Conservation (phyloP, 1,284 basidiomycete genomes). For the Melampsora larici-populina region DNA sequence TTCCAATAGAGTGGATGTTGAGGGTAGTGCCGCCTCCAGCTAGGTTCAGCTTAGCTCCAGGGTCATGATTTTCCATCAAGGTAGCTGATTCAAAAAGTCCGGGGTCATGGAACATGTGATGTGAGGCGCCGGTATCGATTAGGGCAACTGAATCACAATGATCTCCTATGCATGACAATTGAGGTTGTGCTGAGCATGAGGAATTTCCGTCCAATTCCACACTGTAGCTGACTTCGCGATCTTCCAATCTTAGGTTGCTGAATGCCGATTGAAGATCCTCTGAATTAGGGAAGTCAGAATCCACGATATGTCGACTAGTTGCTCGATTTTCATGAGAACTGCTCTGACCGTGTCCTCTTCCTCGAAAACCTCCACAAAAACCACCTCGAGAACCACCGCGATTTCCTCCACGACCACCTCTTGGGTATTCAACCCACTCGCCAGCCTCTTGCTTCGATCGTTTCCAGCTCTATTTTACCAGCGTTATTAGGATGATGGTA, state of each 20-base stretch:
- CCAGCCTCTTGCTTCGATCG: neutral
- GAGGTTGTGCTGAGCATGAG: neutral
- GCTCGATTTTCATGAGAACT: neutral
- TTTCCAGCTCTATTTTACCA: neutral
- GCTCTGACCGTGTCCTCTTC: neutral
- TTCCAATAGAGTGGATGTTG: neutral
- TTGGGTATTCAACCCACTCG: neutral
- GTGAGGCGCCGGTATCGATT: neutral
- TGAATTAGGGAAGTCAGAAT: neutral
- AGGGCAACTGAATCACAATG: too few species aligned
- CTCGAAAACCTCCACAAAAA: too few species aligned
- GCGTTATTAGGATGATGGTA: too few species aligned
- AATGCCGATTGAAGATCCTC: neutral
- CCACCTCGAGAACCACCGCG: too few species aligned
- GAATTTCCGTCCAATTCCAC: neutral
- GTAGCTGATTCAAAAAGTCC: neutral
- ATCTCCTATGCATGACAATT: neutral
- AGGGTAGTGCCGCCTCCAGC: neutral
- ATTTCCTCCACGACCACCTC: neutral
- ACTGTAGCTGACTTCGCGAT: neutral
- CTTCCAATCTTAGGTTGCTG: neutral
- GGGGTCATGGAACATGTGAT: neutral
- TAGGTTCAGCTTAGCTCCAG: neutral
- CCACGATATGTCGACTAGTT: neutral
- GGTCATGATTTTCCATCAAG: neutral